Conservation (phyloP, 1,284 basidiomycete species). For the Naganishia sp. region DNA sequence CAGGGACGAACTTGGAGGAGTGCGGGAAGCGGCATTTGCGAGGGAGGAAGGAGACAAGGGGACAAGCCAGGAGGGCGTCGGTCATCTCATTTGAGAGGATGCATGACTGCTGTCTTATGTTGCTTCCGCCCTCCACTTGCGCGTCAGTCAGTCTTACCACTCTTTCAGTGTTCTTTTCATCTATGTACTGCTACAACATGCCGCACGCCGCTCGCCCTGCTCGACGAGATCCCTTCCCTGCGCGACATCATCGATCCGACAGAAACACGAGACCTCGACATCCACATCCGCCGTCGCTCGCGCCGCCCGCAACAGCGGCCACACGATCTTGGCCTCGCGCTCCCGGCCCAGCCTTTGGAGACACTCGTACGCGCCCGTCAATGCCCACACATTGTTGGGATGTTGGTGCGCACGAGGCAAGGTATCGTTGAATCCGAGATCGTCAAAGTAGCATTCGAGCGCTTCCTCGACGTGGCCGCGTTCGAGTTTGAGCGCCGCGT, state of each 20-base stretch:
- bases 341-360: slow-evolving; percentile 39
- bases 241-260: slow-evolving; percentile 35
- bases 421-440: slow-evolving; percentile 42
- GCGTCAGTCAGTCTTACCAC: too few relatives aligned
- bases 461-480: slow-evolving; percentile 44
- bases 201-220: slow-evolving; percentile 10
- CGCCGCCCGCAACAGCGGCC: slow-evolving; percentile 42
- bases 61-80: too few relatives aligned
- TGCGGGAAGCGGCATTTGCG: background rate
- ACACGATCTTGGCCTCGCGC: slow-evolving; percentile 40
- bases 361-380: slow-evolving; percentile 50
- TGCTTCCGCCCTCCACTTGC: too few relatives aligned
- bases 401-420: slow-evolving; percentile 45
- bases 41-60: background rate
- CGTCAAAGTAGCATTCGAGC: slow-evolving; percentile 41
- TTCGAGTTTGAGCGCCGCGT: slow-evolving; percentile 47
- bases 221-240: slow-evolving; percentile 22
- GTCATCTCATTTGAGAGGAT: too few relatives aligned
- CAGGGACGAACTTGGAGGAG: background rate
- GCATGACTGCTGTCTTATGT: too few relatives aligned
- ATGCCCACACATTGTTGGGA: slow-evolving; percentile 51
- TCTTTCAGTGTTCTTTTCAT: too few relatives aligned
- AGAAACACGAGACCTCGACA: slow-evolving; percentile 45
- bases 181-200: too few relatives aligned
- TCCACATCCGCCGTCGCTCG: slow-evolving; percentile 44